phyloP scores from a whole-genome alignment of 1,284 basidiomycete genomes.

The Trametes sp. region DNA sequence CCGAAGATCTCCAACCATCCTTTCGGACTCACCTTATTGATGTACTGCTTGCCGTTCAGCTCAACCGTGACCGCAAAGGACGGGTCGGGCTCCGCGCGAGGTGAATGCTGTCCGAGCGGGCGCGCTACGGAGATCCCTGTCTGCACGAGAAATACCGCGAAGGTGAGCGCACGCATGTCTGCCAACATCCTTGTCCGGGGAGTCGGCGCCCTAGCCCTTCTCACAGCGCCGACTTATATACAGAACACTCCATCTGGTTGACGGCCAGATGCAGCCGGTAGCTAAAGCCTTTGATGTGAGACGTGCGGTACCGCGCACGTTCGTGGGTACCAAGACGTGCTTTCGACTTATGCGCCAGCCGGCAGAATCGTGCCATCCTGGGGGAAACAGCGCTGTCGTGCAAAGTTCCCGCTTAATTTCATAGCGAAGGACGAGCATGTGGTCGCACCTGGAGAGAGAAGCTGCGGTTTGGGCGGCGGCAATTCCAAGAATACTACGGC shows the following conservation, averaged over 20 bases:
- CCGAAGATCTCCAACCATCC: not conserved
- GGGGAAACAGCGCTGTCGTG: not conserved
- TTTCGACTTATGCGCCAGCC: not conserved
- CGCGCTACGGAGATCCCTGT: conserved; percentile 10
- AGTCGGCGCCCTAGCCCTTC: not conserved
- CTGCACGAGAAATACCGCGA: conserved; percentile 13
- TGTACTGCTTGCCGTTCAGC: conserved; percentile 37
- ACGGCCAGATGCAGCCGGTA: not conserved
- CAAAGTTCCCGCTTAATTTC: not conserved
- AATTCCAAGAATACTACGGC: not conserved
- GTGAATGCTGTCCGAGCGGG: not conserved
- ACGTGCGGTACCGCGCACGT: conserved; percentile 15
- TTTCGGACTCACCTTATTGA: conserved; percentile 39
- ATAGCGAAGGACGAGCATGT: not conserved
- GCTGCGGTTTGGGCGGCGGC: not conserved
- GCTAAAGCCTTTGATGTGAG: conserved; percentile 3
- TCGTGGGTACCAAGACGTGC: not conserved
- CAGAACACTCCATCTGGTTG: not conserved
- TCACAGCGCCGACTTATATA: not conserved
- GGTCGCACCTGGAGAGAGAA: not conserved
- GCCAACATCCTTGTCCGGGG: conserved; percentile 3
- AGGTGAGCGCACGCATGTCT: conserved; percentile 10
- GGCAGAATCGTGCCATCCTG: not conserved
- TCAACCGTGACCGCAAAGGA: conserved; percentile 30
- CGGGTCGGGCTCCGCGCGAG: conserved; percentile 32